phyloP scores from a whole-genome alignment of 176 grass and related monocot genomes.

The Raddia guianensis region DNA sequence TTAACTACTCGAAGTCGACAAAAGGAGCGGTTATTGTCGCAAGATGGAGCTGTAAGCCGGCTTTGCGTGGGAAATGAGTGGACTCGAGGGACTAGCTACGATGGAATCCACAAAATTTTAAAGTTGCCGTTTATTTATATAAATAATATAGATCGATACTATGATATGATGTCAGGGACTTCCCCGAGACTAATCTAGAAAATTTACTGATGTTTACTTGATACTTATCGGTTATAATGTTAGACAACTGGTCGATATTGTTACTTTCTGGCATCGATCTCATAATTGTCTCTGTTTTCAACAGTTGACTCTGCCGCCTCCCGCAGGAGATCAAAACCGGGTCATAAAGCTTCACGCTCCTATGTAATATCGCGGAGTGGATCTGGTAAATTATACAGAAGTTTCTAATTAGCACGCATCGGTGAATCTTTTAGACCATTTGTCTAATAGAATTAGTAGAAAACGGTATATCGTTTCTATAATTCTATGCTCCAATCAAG shows the following conservation, averaged over 20 bases:
- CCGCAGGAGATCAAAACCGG: not conserved
- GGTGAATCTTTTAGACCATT: too few species aligned
- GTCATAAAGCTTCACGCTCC: too few species aligned
- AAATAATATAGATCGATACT: not conserved
- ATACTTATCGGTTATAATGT: not conserved
- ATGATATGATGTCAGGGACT: not conserved
- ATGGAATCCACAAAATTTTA: not conserved
- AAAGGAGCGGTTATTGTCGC: not conserved
- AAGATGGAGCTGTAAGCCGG: not conserved
- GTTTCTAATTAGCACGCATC: too few species aligned
- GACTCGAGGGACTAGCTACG: not conserved
- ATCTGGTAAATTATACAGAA: too few species aligned
- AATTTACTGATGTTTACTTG: not conserved
- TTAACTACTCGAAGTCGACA: slow-evolving; percentile 16
- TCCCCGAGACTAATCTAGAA: not conserved
- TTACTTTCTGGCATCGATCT: not conserved
- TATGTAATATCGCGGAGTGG: too few species aligned
- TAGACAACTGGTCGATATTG: not conserved
- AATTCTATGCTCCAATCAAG: too few species aligned
- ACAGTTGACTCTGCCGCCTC: not conserved
- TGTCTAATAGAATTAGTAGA: too few species aligned
- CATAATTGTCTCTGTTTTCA: not conserved
- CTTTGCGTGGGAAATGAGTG: not conserved
- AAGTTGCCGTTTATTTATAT: not conserved
- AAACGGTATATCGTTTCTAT: too few species aligned